A percentile compares a stretch with the other conserved stretches of the same genome.
Conservation (phyloP, 441 rosid genomes). For the Kokia cookei region DNA sequence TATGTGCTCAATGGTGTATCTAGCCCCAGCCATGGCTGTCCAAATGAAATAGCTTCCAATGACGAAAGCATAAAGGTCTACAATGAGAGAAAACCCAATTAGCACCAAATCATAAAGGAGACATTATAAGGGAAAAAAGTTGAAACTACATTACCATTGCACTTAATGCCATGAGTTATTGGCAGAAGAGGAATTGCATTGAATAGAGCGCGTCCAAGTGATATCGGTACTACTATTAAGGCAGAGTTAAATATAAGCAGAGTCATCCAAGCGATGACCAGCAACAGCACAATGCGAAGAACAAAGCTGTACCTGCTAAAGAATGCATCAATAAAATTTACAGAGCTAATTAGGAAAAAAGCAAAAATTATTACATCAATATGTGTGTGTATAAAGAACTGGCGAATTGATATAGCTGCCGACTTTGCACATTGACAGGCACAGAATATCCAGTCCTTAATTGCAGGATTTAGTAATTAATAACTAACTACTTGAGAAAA, state of each 20-base stretch:
- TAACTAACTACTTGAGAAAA: not conserved
- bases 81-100: slow-evolving; percentile 4
- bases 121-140: not conserved
- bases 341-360: not conserved
- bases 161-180: slow-evolving; percentile 91
- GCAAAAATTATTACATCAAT: too few relatives aligned
- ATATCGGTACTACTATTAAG: slow-evolving; percentile 77
- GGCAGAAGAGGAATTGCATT: slow-evolving; percentile 90
- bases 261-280: slow-evolving; percentile 94
- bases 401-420: not conserved
- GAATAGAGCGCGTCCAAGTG: slow-evolving; percentile 86
- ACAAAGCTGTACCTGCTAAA: slow-evolving; percentile 83
- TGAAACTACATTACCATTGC: slow-evolving; percentile 63
- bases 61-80: slow-evolving; percentile 84
- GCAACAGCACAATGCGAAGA: slow-evolving; percentile 70
- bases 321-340: slow-evolving; percentile 12
- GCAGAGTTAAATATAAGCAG: slow-evolving; percentile 85
- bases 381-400: not conserved
- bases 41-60: slow-evolving; percentile 93
- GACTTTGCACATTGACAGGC: not conserved
- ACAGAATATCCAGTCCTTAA: not conserved
- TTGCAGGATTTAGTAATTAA: not conserved
- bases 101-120: slow-evolving; percentile 11
- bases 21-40: slow-evolving; percentile 78
- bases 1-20: slow-evolving; percentile 69